Base-by-base conservation (phyloP, 208 protist species). In the Naegleria fowleri region DNA sequence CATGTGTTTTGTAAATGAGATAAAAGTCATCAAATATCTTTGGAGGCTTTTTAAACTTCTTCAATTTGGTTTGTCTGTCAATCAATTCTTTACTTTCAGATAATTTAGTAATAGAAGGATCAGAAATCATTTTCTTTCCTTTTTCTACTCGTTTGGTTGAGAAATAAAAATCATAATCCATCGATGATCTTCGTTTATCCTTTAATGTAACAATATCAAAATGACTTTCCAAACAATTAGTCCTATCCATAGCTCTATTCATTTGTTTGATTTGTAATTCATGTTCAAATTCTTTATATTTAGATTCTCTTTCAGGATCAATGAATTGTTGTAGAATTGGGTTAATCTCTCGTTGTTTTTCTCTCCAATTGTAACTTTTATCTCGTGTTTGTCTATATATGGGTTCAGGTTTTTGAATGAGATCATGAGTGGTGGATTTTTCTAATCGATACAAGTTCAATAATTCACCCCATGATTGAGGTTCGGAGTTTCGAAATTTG, bases 201-300 rank as follows among this genome's bases (percentile, higher is more conserved):
- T 79, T 79, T 33, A 79, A 79, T 5, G 67, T 79, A 11, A 79
- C 67, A 79, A 79, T 79, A 33, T 79, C n/a, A 79, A 79, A 79
- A 79, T 79, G 67, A 79, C 67, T 79, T 79, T 79, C 67, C 29
- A 36, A 33, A 5, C 29, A 25, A 33, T 16, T 36, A 36, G 67
- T 5, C n/a, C 11, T 79, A 79, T 79, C 67, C 67, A 79, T 79
- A 5, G 67, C 67, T 36, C 67, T 36, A 79, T 79, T 79, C 67
- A 79, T 36, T 36, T 25, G n/a, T 36, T 25, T 36, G n/a, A 79
- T 79, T 33, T 36, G 19, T 25, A 36, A 36, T 79, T 79, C 29
- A 36, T 79, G 1, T 79, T 79, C 67, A 79, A 36, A 9, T 79
- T 25, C n/a, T 79, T 33, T 79, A 79, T 36, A 79, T 33, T 79